Percentiles rank a stretch among this genome's conserved stretches.
phyloP scores from a whole-genome alignment of 1,284 basidiomycete species.

The Exobasidium cylindrosporum region DNA sequence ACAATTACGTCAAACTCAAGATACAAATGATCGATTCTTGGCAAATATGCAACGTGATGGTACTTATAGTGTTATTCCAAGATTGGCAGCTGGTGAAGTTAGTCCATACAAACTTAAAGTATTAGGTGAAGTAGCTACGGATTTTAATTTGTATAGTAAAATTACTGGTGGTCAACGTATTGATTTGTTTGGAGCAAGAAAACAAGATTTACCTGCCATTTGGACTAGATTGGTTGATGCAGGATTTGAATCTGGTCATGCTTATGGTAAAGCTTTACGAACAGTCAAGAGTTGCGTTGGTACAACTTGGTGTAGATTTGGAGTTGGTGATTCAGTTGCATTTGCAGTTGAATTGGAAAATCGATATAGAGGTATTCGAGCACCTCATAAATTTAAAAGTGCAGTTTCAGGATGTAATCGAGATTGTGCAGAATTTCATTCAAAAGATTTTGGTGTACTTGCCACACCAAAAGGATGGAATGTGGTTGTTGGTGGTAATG shows the following conservation, averaged over 20 bases:
- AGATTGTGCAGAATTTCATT: constrained; percentile 64
- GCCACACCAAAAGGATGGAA: constrained; percentile 65
- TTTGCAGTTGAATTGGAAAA: constrained; percentile 71
- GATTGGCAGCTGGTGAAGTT: constrained; percentile 68
- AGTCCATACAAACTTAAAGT: constrained; percentile 69
- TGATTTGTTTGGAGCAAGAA: constrained; percentile 72
- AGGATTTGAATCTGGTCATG: constrained; percentile 74
- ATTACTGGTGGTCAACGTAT: constrained; percentile 63
- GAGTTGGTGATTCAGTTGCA: constrained; percentile 72
- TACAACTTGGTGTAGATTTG: constrained; percentile 70
- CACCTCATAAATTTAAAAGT: constrained; percentile 73
- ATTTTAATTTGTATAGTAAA: constrained; percentile 65
- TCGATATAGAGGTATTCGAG: constrained; percentile 68
- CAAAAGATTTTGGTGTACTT: constrained; percentile 73
- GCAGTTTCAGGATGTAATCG: constrained; percentile 67
- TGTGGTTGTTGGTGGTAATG: constrained; percentile 73
- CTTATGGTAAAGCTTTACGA: constrained; percentile 66
- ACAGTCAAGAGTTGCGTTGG: constrained; percentile 66
- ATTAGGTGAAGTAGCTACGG: constrained; percentile 69
- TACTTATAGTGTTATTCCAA: constrained; percentile 71
- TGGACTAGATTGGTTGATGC: constrained; percentile 69
- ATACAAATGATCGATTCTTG: constrained; percentile 67
- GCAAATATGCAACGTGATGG: constrained; percentile 76
- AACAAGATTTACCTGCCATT: constrained; percentile 72
- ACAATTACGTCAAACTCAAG: constrained; percentile 68